Conservation (phyloP, 2,329 filamentous ascomycete species). For the Cordyceps cateniannulata region DNA sequence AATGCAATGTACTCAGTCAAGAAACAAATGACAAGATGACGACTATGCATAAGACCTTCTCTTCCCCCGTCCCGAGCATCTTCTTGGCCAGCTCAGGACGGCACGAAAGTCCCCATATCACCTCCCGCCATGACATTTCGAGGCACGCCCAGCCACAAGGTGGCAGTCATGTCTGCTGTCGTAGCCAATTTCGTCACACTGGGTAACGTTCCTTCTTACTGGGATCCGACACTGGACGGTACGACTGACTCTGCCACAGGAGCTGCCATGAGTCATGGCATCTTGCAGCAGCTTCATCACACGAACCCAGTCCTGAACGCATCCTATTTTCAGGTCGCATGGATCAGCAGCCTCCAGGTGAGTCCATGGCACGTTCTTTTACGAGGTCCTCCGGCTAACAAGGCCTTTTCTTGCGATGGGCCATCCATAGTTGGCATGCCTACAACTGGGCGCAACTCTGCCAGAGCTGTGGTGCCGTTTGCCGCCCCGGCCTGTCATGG, state of each 20-base stretch:
- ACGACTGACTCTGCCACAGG: not conserved
- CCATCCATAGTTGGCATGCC: not conserved
- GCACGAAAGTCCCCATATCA: not conserved
- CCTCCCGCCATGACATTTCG: not conserved
- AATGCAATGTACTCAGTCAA: not conserved
- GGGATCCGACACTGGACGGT: not conserved
- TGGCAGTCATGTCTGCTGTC: not conserved
- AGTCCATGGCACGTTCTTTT: not conserved
- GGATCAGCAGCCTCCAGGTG: not conserved
- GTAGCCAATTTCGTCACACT: not conserved
- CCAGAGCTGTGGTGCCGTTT: not conserved
- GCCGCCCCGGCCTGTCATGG: not conserved
- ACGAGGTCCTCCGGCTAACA: not conserved
- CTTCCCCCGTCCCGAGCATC: not conserved
- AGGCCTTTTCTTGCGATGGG: not conserved
- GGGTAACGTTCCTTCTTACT: not conserved
- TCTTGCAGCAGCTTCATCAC: not conserved
- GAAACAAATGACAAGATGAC: not conserved
- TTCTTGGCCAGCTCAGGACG: not conserved
- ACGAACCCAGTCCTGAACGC: not conserved
- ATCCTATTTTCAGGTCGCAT: not conserved
- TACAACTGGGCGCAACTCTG: not conserved
- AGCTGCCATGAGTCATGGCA: not conserved
- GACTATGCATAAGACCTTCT: not conserved
- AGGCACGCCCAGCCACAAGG: not conserved